These are phyloP conservation scores for Candida namnaoensis DNA, from an alignment of 805 yeast species.

Conservation along the genomic window DNA sequence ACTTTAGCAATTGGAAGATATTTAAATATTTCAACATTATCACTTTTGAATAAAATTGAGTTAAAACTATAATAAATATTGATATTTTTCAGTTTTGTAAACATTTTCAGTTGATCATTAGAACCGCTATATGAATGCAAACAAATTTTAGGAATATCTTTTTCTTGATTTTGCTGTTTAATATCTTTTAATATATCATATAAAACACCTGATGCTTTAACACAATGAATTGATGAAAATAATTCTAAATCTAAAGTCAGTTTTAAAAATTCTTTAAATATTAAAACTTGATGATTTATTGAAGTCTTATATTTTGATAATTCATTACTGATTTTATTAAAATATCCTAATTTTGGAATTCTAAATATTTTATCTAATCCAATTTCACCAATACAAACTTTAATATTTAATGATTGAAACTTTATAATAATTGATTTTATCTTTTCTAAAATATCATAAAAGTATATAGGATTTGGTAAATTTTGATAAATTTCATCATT, in stretches of 20 bases:
- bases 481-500: neutral
- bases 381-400: constrained; percentile 70
- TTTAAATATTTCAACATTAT: neutral
- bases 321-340: constrained; percentile 19
- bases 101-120: constrained; percentile 48
- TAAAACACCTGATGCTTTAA: constrained; percentile 62
- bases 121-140: constrained; percentile 89
- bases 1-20: constrained; percentile 1
- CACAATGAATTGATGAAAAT: constrained; percentile 78
- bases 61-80: constrained; percentile 6
- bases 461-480: constrained; percentile 54
- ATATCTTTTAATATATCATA: constrained; percentile 30
- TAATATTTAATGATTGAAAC: constrained; percentile 1
- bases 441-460: constrained; percentile 24
- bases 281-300: constrained; percentile 54
- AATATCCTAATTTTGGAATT: constrained; percentile 53
- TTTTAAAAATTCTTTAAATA: constrained; percentile 42
- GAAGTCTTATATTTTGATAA: constrained; percentile 43
- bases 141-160: constrained; percentile 28
- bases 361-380: constrained; percentile 79
- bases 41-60: constrained; percentile 1
- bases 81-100: constrained; percentile 21
- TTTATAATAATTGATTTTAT: constrained; percentile 6
- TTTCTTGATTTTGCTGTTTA: constrained; percentile 2
- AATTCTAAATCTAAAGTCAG: constrained; percentile 40